A percentile compares a stretch with the other conserved stretches of the same genome.
Conservation (phyloP, 345 rosid genomes). For the Hibiscus mutabilis region DNA sequence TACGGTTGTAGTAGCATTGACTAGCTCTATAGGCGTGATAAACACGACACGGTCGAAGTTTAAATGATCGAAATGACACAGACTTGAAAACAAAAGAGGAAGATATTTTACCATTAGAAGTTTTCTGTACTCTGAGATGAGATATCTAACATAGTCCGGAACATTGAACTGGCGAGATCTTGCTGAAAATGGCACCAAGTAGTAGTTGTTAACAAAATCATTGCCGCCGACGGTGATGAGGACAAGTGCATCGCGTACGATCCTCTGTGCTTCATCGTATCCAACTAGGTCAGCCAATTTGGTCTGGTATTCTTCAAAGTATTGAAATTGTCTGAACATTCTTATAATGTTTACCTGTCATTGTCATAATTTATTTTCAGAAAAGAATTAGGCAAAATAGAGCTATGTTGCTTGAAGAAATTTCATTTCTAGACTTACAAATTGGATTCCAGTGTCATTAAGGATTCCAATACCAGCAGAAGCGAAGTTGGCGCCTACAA, state of each 20-base stretch:
- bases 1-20: background rate
- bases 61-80: background rate
- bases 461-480: slow-evolving; percentile 90
- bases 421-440: slow-evolving; percentile 33
- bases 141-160: slow-evolving; percentile 52
- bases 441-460: slow-evolving; percentile 77
- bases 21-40: background rate
- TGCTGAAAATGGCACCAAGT: slow-evolving; percentile 70
- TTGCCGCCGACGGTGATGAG: slow-evolving; percentile 85
- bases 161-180: slow-evolving; percentile 71
- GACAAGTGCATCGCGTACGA: slow-evolving; percentile 58
- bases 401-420: background rate
- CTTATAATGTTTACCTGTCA: slow-evolving; percentile 66
- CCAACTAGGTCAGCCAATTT: background rate
- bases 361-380: background rate
- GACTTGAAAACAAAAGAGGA: background rate
- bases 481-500: slow-evolving; percentile 84
- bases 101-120: slow-evolving; percentile 34
- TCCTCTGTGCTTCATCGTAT: slow-evolving; percentile 14
- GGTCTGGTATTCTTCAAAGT: background rate
- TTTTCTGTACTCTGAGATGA: slow-evolving; percentile 76
- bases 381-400: background rate
- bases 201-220: slow-evolving; percentile 91
- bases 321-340: slow-evolving; percentile 27
- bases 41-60: background rate